A percentile compares a stretch with the other conserved stretches of the same genome.
phyloP scores from a whole-genome alignment of 202 grass and related monocot genomes.

The Hordeum pubiflorum region DNA sequence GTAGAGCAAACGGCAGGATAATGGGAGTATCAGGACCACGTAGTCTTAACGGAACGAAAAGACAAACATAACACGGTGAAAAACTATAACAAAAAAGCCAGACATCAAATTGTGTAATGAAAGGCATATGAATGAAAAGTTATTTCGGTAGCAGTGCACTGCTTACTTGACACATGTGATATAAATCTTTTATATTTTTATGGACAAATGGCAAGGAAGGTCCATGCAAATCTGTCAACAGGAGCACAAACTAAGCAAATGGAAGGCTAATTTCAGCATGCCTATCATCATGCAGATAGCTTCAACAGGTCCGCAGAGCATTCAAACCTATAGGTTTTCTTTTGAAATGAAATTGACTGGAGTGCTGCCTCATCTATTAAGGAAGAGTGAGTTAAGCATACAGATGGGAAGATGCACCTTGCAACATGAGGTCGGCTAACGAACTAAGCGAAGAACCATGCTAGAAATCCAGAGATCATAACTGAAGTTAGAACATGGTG shows the following conservation, averaged over 20 bases:
- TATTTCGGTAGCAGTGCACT: not conserved
- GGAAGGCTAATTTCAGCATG: constrained; percentile 5
- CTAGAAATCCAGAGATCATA: not conserved
- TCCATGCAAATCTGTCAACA: not conserved
- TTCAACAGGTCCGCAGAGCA: not conserved
- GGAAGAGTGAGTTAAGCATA: not conserved
- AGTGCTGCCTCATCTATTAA: not conserved
- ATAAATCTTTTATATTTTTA: not conserved
- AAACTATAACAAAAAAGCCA: not conserved
- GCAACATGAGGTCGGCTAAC: not conserved
- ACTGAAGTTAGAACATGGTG: not conserved
- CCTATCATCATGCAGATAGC: not conserved
- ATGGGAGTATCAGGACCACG: not conserved
- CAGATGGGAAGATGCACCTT: not conserved
- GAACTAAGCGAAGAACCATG: not conserved
- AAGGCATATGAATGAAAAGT: not conserved
- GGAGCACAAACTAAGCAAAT: not conserved
- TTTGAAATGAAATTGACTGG: not conserved
- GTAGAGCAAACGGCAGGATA: not conserved
- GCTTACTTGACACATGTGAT: not conserved
- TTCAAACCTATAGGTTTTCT: not conserved
- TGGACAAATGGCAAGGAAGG: not conserved
- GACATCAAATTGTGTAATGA: not conserved
- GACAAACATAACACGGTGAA: not conserved
- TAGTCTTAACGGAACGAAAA: not conserved